phyloP scores from a whole-genome alignment of 352 stramenopile species.

The Thraustotheca clavata region DNA sequence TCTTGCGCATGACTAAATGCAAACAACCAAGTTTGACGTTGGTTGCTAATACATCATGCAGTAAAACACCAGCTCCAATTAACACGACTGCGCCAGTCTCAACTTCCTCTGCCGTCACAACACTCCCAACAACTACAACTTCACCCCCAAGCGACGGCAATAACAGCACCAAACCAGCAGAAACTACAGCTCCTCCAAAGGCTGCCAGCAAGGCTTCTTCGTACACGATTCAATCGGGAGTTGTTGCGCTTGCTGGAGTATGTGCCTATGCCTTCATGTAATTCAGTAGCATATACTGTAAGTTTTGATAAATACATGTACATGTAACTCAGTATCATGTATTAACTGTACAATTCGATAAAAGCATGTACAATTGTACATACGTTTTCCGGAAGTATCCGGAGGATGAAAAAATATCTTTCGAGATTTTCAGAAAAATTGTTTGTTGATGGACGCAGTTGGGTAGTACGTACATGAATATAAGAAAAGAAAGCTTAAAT shows the following conservation, averaged over 20 bases:
- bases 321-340: background rate
- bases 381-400: background rate
- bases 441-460: constrained; percentile 3
- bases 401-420: constrained; percentile 1
- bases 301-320: background rate
- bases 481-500: background rate
- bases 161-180: background rate
- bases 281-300: background rate
- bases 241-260: background rate
- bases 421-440: constrained; percentile 11
- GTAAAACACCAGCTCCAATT: background rate
- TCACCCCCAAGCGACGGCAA: background rate
- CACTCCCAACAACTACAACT: background rate
- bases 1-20: constrained; percentile 5
- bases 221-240: background rate
- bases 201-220: background rate
- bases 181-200: background rate
- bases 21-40: background rate
- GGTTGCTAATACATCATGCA: background rate
- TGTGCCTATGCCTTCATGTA: background rate
- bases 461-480: background rate
- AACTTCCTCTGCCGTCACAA: background rate
- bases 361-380: background rate
- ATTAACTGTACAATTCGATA: too few relatives aligned
- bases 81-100: background rate